Evolutionary conservation across 805 yeast species (phyloP), one percentile per base, ranked within the genome.

Genomic region (Saturnispora hagleri): DNA sequence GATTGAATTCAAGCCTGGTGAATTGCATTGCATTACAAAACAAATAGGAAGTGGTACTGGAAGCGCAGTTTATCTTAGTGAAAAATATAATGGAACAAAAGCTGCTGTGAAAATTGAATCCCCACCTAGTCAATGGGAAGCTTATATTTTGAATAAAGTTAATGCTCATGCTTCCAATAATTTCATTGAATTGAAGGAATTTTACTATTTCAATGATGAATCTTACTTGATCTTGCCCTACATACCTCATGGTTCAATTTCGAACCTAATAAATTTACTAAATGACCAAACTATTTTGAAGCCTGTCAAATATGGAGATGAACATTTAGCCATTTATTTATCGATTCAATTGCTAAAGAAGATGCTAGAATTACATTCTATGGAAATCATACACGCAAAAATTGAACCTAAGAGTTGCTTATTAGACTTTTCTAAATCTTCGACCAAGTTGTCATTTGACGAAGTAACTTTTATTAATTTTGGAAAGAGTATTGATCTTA

Each of bases 371-470:
- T 65, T 90, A n/a, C 97, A 89, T 61, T 63, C 66, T 0, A 65
- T 75, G 15, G 83, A 83, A 0, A 80, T 89, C 1, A 71, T 89
- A 12, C 97, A 89, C 68, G 95, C 96, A 2, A 95, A 89, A 63
- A 65, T 89, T 50, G 86, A 85, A 61, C 84, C 96, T 0, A 96
- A 86, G 56, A 89, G 89, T 62, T 86, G 93, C 57, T 85, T 89
- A 95, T 61, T 88, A 0, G 67, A 85, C 40, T 72, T 85, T 41
- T 15, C 51, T 3, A 67, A 69, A 15, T 52, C 60, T 27, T 56
- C 53, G 0, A 59, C 56, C 5, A 54, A 45, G 36, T 52, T 59
- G 3, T 43, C 57, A 4, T 63, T 53, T 27, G 47, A 53, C 13
- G 68, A 63, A 45, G 10, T 64, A 1, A 44, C 51, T 0, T 62